Conservation (phyloP, 176 grass and related monocot genomes). For the Oryza nivara region DNA sequence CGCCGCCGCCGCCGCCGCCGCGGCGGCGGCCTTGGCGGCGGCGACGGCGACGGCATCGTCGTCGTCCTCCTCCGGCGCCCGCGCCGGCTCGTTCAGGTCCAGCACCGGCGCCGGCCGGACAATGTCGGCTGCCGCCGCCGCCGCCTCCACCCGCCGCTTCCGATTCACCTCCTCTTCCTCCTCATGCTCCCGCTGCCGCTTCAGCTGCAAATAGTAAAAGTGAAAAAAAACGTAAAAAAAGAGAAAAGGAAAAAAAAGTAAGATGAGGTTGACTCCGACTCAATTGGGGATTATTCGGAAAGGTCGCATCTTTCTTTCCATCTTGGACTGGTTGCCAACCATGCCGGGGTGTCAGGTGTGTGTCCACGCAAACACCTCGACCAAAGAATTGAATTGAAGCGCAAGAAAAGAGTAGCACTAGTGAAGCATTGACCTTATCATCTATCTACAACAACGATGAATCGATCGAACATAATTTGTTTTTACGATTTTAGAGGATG, state of each 20-base stretch:
- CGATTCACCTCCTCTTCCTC: background rate
- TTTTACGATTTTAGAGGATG: background rate
- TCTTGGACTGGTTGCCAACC: conserved; percentile 32
- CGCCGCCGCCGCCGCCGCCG: background rate
- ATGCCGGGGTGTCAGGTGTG: background rate
- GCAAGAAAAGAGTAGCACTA: conserved; percentile 25
- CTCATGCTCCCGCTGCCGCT: background rate
- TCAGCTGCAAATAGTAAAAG: conserved; percentile 32
- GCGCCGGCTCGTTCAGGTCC: conserved; percentile 52
- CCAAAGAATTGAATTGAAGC: background rate
- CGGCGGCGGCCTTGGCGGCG: background rate
- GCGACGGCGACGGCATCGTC: background rate
- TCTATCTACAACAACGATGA: background rate
- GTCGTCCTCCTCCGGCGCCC: background rate
- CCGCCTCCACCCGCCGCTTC: background rate
- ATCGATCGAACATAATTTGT: background rate
- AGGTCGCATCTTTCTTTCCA: conserved; percentile 11
- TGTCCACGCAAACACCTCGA: background rate
- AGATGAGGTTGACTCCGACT: background rate
- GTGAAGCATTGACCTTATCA: background rate
- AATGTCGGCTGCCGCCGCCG: background rate
- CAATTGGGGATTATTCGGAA: conserved; percentile 13
- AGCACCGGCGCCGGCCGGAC: conserved; percentile 5
- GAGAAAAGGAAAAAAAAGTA: background rate
- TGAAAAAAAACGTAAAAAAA: background rate